Conservation (phyloP, 1,284 basidiomycete species). For the Moniliella sp. region DNA sequence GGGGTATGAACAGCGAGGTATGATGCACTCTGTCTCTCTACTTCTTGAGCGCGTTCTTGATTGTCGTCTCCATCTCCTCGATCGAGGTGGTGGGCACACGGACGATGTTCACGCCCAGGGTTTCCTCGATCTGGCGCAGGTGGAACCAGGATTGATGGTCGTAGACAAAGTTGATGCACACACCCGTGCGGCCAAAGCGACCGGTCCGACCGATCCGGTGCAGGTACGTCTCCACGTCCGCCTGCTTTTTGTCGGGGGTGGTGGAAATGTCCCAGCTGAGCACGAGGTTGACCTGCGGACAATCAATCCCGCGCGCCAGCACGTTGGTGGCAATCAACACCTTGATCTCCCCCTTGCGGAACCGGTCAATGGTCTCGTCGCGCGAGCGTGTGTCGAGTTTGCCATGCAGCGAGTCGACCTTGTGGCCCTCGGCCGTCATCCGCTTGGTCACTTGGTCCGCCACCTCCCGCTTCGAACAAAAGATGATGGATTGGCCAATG, state of each 20-base stretch:
- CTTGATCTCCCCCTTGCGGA: conserved; percentile 85
- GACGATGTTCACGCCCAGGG: too few relatives aligned
- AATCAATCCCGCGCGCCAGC: conserved; percentile 91
- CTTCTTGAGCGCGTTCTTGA: too few relatives aligned
- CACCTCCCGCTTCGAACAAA: conserved; percentile 56
- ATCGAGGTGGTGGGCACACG: too few relatives aligned
- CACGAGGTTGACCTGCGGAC: conserved; percentile 67
- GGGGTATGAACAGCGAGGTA: too few relatives aligned
- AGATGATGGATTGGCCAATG: conserved; percentile 90
- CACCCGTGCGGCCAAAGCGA: too few relatives aligned
- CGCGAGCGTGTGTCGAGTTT: conserved; percentile 71
- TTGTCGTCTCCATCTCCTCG: too few relatives aligned
- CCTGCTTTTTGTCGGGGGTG: conserved; percentile 39
- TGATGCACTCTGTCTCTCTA: too few relatives aligned
- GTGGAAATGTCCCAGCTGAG: conserved; percentile 82
- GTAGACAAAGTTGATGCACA: too few relatives aligned
- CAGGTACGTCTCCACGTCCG: conserved; percentile 90
- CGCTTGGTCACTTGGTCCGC: conserved; percentile 76
- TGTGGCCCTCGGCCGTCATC: conserved; percentile 82
- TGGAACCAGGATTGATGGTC: too few relatives aligned
- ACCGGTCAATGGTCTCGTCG: conserved; percentile 76
- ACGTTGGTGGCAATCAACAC: conserved; percentile 98
- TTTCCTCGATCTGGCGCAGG: too few relatives aligned
- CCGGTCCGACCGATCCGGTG: conserved; percentile 98
- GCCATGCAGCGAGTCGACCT: conserved; percentile 84